These are phyloP conservation scores for Naganishia vaughanmartiniae DNA, from an alignment of 768 basidiomycete species.

Conservation along the genomic window DNA sequence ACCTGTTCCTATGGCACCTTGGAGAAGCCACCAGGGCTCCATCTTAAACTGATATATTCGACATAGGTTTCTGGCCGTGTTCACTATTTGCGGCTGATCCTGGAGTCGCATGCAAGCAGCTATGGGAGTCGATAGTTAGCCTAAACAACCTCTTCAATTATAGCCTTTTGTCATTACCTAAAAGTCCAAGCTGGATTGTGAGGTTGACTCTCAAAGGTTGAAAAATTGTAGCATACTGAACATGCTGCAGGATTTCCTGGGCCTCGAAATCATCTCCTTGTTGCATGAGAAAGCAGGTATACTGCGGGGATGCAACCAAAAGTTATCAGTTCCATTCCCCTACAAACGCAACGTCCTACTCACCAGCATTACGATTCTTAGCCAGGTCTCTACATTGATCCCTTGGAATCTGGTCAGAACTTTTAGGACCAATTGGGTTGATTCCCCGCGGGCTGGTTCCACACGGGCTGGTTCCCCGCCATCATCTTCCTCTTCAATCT, in stretches of 20 bases:
- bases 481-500: slow-evolving; percentile 14
- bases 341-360: slow-evolving; percentile 31
- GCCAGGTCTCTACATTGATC: slow-evolving; percentile 78
- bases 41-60: slow-evolving; percentile 78
- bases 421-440: slow-evolving; percentile 35
- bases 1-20: slow-evolving; percentile 68
- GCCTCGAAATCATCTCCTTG: slow-evolving; percentile 49
- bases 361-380: slow-evolving; percentile 80
- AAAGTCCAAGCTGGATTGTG: slow-evolving; percentile 71
- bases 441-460: no score
- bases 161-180: slow-evolving; percentile 59
- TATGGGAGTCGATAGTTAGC: slow-evolving; percentile 47
- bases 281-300: slow-evolving; percentile 50
- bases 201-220: slow-evolving; percentile 25
- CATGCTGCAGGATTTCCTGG: slow-evolving; percentile 48
- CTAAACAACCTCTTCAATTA: neutral
- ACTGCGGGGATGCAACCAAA: slow-evolving; percentile 33
- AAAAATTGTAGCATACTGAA: slow-evolving; percentile 38
- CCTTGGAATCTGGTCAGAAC: slow-evolving; percentile 71
- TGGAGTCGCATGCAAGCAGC: slow-evolving; percentile 69
- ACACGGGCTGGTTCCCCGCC: no score
- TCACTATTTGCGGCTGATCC: slow-evolving; percentile 63
- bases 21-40: slow-evolving; percentile 73
- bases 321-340: no score
- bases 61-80: slow-evolving; percentile 73